Evolutionary conservation across 805 yeast species (phyloP).

Genomic region (Hanseniaspora jakobsenii): DNA sequence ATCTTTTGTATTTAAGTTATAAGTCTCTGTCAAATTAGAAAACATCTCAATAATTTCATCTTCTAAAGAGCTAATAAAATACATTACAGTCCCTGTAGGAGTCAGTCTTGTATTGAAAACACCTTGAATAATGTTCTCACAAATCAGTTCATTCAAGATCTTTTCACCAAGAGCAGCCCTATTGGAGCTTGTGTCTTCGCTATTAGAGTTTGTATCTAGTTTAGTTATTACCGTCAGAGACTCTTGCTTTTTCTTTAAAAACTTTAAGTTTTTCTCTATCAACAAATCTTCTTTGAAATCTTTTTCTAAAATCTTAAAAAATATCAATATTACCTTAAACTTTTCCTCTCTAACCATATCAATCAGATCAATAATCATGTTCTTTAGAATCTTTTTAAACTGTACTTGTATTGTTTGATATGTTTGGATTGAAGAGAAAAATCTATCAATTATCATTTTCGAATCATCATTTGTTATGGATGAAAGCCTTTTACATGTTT

Average conservation of each 20-base stretch:
- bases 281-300: slow-evolving; percentile 67
- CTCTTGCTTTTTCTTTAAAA: slow-evolving; percentile 7
- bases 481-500: neutral
- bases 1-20: neutral
- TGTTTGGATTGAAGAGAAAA: neutral
- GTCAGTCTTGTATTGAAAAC: slow-evolving; percentile 33
- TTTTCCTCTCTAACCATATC: slow-evolving; percentile 66
- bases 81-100: slow-evolving; percentile 48
- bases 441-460: neutral
- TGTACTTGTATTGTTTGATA: slow-evolving; percentile 20
- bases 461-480: neutral
- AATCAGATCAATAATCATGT: slow-evolving; percentile 54
- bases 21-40: slow-evolving; percentile 15
- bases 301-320: slow-evolving; percentile 63
- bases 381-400: slow-evolving; percentile 53
- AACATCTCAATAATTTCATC: slow-evolving; percentile 56
- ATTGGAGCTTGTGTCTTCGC: too few relatives aligned
- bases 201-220: slow-evolving; percentile 1
- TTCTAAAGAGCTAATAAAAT: slow-evolving; percentile 48
- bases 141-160: slow-evolving; percentile 27
- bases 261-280: neutral
- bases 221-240: slow-evolving; percentile 6
- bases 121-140: slow-evolving; percentile 33
- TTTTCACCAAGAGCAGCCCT: too few relatives aligned
- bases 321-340: slow-evolving; percentile 50